Evolutionary conservation across 2,329 filamentous ascomycete genomes (phyloP).

Genomic region (Stenocarpella maydis): DNA sequence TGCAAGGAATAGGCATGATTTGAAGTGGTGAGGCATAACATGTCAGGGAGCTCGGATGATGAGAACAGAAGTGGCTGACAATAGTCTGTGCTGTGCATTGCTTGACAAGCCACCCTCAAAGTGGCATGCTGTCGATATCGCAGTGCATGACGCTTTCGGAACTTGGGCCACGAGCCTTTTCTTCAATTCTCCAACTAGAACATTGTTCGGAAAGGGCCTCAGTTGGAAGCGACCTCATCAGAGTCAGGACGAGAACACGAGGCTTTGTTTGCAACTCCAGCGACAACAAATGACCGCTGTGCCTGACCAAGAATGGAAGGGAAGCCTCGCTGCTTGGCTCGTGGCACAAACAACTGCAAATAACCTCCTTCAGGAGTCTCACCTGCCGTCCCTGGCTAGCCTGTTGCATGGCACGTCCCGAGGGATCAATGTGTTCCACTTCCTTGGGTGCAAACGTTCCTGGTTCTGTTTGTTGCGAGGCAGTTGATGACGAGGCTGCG

Average conservation of each 20-base stretch:
- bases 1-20: not conserved
- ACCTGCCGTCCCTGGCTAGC: not conserved
- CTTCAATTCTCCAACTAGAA: not conserved
- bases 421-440: not conserved
- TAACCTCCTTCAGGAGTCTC: not conserved
- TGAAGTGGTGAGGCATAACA: not conserved
- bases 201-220: not conserved
- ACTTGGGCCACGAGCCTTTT: not conserved
- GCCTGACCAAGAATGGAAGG: not conserved
- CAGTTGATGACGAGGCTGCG: not conserved
- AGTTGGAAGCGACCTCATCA: not conserved
- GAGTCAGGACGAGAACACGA: not conserved
- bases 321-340: not conserved
- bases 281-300: not conserved
- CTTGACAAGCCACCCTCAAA: too few species aligned
- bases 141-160: not conserved
- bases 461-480: not conserved
- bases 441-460: too few species aligned
- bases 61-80: not conserved
- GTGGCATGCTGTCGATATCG: not conserved
- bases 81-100: not conserved
- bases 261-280: not conserved
- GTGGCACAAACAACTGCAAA: too few species aligned
- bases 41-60: constrained; percentile 16
- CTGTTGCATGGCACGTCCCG: too few species aligned